Conservation (phyloP, 176 grass and related monocot species). For the Ampelocalamus luodianensis region DNA sequence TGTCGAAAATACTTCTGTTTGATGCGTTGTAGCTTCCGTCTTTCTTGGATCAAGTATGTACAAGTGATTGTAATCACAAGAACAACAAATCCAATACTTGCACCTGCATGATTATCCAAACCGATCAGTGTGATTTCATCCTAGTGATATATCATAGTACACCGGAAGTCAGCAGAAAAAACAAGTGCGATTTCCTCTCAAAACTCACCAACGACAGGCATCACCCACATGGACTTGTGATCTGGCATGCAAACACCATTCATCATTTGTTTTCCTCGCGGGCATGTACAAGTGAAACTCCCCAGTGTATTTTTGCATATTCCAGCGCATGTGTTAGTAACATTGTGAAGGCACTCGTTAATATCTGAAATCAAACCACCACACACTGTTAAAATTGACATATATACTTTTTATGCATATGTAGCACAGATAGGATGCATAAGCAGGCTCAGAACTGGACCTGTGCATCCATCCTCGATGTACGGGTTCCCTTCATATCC, state of each 20-base stretch:
- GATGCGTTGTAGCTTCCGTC: background rate
- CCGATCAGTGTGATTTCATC: background rate
- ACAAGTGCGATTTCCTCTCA: background rate
- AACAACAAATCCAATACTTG: background rate
- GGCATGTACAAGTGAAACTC: constrained; percentile 5
- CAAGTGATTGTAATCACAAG: background rate
- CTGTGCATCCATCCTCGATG: constrained; percentile 38
- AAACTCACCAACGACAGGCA: background rate
- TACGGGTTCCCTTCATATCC: constrained; percentile 46
- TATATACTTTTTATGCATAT: too few relatives aligned
- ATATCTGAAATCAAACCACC: constrained; percentile 15
- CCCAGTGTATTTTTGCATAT: constrained; percentile 25
- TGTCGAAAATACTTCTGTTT: background rate
- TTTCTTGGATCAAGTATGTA: constrained; percentile 9
- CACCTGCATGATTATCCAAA: background rate
- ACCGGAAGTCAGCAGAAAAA: too few relatives aligned
- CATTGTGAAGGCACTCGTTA: background rate
- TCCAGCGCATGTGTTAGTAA: background rate
- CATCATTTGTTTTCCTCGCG: background rate
- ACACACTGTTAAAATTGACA: too few relatives aligned
- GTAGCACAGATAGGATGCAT: background rate
- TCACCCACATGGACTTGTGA: background rate
- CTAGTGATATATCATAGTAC: too few relatives aligned
- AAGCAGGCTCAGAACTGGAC: background rate
- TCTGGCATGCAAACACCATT: background rate